Base-by-base conservation (phyloP, 257 asterid species). In the Solanum pimpinellifolium region DNA sequence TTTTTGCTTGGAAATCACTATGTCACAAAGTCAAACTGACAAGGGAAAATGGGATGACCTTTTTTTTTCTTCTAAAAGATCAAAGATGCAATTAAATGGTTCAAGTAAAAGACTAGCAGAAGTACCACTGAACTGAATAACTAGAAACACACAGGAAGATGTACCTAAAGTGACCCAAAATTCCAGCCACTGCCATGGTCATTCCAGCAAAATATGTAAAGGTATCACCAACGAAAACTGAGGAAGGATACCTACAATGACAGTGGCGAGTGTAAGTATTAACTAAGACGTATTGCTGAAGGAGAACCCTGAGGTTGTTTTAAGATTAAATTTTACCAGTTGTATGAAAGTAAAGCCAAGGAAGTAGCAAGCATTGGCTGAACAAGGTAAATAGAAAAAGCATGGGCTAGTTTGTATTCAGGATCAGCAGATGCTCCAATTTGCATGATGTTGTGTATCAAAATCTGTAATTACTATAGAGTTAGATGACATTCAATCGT, bases 291-390 rank as follows among this genome's bases (percentile, higher is more conserved):
- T 33, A 44, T 16, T n/a, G 44, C 42, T 68, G 69, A 65, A 88
- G 52, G 76, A 52, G 66, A 77, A 74, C 74, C 23, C 12, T 65
- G 86, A 86, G 65, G 88, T 86, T 15, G 74, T 73, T 85, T 69
- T 10, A 86, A 42, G 18, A 31, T 70, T 44, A 77, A 33, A 72
- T 27, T 49, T 91, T 95, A 93, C 99, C 99, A 96, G 93, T 96
- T 96, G 88, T 81, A 95, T 87, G 98, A 91, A 86, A 96, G 97
- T 87, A 96, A 93, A 44, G 96, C 99, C 88, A 95, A 91, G 77
- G 99, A 96, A 84, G 99, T 96, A 88, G 98, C 97, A 84, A 96
- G 97, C 91, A 96, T 90, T 9, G 99, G 99, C 87, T 96, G 98
- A 84, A 91, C 93, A 62, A 96, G 98, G 91, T 95, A 96, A 83